Base-by-base conservation (phyloP, 2,329 filamentous ascomycete species). In the Aurifilum marmelostoma region DNA sequence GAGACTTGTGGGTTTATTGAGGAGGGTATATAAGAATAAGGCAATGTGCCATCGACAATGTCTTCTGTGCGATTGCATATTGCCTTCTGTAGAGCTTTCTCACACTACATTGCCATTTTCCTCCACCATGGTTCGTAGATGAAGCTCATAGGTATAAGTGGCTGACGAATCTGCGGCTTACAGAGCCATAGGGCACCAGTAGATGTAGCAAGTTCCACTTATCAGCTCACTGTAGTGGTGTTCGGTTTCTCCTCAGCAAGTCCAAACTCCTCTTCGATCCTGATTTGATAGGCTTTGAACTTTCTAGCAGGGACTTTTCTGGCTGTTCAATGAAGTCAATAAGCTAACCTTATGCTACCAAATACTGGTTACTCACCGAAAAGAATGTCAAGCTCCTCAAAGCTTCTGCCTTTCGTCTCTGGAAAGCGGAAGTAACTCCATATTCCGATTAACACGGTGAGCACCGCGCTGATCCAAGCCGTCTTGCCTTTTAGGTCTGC, bases 381-480 rank as follows among this genome's bases (percentile, higher is more conserved):
- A n/a, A 68, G 61, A 24, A 64, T 60, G 29, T 68, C 66, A 2
- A 68, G 29, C 39, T 68, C 66, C 34, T 64, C 66, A 34, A 63
- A 68, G 24, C 59, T 68, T 12, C 66, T 52, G 12, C 50, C 61
- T 27, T 43, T 59, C 1, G 61, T 68, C 52, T 68, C 66, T 5
- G 66, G 66, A 18, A 68, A 59, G 0, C 61, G 61, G 37, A 37
- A 68, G 21, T 41, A 68, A 50, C 43, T 63, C 66, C 66, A 68
- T 11, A 68, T 60, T 8, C 18, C 29, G 21, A 50, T 47, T 1
- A 68, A 8, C 1, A 68, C 12, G 0, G 32, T 50, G 8, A 68
- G 16, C 4, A 61, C 66, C 11, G 29, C 34, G 24, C 50, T 59
- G 5, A 68, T 50, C 59, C 47, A 60, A 7, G 47, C 66, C 7